Conservation (phyloP, 176 grass and related monocot genomes). For the Alloteropsis semialata region DNA sequence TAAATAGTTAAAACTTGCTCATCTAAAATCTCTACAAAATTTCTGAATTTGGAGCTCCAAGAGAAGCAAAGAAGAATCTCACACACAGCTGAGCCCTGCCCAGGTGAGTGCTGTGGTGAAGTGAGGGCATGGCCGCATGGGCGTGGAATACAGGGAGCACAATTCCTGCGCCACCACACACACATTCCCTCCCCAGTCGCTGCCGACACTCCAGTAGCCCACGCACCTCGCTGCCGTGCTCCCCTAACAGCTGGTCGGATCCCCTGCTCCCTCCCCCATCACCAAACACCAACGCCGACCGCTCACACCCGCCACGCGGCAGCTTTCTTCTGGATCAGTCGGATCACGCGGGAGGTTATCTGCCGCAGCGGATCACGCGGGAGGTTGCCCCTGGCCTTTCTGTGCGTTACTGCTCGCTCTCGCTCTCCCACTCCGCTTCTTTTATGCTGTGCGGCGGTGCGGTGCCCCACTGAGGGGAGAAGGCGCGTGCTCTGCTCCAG, state of each 20-base stretch:
- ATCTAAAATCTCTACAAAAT: neutral
- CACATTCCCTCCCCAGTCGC: neutral
- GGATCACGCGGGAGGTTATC: constrained; percentile 33
- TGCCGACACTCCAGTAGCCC: constrained; percentile 43
- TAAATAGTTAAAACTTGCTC: too few relatives aligned
- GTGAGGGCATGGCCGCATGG: neutral
- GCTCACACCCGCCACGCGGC: neutral
- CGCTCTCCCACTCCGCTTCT: neutral
- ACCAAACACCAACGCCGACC: neutral
- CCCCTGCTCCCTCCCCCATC: neutral
- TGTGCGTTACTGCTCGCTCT: constrained; percentile 11
- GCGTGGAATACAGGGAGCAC: neutral
- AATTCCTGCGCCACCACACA: constrained; percentile 3
- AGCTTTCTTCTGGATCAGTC: neutral
- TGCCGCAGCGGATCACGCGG: constrained; percentile 23
- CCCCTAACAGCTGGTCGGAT: neutral
- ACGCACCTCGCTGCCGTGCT: neutral
- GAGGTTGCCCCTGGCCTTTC: constrained; percentile 45
- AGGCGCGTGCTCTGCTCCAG: neutral
- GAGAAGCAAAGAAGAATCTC: neutral
- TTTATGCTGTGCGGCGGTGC: constrained; percentile 40
- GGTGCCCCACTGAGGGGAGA: neutral
- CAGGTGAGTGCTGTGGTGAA: neutral
- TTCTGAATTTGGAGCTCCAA: neutral
- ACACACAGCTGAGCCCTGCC: neutral